Evolutionary conservation across 129 eudicot species (phyloP).

Genomic region (Pulicaria dysenterica): DNA sequence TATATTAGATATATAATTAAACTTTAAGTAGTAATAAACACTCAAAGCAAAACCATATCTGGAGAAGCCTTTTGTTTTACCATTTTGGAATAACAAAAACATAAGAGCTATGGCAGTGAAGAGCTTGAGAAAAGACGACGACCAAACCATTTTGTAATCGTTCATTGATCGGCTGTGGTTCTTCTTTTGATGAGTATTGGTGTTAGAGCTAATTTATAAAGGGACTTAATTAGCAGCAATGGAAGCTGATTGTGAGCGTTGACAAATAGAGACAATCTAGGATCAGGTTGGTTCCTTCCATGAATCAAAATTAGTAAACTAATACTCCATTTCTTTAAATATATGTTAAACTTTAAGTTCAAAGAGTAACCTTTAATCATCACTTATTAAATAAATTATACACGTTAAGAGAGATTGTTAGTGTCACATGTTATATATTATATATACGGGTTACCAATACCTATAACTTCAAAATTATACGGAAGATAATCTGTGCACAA

Average conservation of each 20-base stretch:
- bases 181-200: neutral
- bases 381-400: neutral
- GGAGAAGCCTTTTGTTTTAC: constrained; percentile 8
- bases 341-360: constrained; percentile 10
- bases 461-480: too few species aligned
- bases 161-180: constrained; percentile 14
- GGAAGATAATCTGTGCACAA: too few species aligned
- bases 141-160: constrained; percentile 11
- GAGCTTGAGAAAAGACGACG: constrained; percentile 23
- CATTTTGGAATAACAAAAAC: constrained; percentile 34
- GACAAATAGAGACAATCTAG: constrained; percentile 38
- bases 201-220: constrained; percentile 11
- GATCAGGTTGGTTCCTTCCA: constrained; percentile 34
- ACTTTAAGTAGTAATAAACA: neutral
- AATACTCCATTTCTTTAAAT: constrained; percentile 1
- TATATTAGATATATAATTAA: neutral
- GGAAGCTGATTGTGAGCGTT: constrained; percentile 30
- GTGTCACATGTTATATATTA: too few species aligned
- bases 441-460: too few species aligned
- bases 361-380: constrained; percentile 2
- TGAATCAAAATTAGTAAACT: constrained; percentile 19
- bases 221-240: neutral
- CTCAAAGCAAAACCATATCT: neutral
- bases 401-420: too few species aligned
- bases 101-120: constrained; percentile 24